A percentile compares a stretch with the other conserved stretches of the same genome.
Conservation (phyloP, 805 yeast genomes). For the Pichia scutulata region DNA sequence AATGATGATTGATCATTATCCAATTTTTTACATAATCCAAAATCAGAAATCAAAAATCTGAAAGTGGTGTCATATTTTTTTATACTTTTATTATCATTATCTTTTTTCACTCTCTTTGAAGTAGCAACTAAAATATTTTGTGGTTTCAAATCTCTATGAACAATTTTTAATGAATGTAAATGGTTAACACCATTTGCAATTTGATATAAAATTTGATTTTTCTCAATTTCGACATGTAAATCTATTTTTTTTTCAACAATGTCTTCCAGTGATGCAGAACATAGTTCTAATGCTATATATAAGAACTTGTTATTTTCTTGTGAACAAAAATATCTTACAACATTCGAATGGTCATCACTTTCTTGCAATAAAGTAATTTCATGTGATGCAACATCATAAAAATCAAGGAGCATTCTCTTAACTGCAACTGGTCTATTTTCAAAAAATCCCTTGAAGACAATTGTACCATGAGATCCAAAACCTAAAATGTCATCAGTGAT, state of each 20-base stretch:
- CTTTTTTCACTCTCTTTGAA: slow-evolving; percentile 35
- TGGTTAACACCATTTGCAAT: slow-evolving; percentile 80
- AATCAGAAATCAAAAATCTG: slow-evolving; percentile 83
- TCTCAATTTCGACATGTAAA: slow-evolving; percentile 32
- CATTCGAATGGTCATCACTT: slow-evolving; percentile 95
- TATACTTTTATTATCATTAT: slow-evolving; percentile 18
- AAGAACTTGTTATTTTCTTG: slow-evolving; percentile 81
- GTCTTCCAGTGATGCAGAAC: slow-evolving; percentile 84
- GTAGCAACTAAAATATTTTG: slow-evolving; percentile 85
- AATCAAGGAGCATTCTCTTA: slow-evolving; percentile 86
- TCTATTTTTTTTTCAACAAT: slow-evolving; percentile 50
- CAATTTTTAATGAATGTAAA: slow-evolving; percentile 81
- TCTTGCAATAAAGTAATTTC: slow-evolving; percentile 84
- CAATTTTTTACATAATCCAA: slow-evolving; percentile 87
- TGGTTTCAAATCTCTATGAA: slow-evolving; percentile 92
- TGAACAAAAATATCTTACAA: slow-evolving; percentile 87
- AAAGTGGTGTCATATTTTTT: slow-evolving; percentile 33
- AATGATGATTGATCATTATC: slow-evolving; percentile 92
- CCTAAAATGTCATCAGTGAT: slow-evolving; percentile 78
- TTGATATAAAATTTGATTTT: slow-evolving; percentile 56
- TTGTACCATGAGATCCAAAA: slow-evolving; percentile 95
- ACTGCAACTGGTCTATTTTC: slow-evolving; percentile 95
- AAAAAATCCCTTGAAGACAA: slow-evolving; percentile 83
- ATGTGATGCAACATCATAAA: slow-evolving; percentile 88
- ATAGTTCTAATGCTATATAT: slow-evolving; percentile 88